These are phyloP conservation scores for Oleoguttula mirabilis DNA, from an alignment of 495 filamentous ascomycete genomes.

Conservation along the genomic window DNA sequence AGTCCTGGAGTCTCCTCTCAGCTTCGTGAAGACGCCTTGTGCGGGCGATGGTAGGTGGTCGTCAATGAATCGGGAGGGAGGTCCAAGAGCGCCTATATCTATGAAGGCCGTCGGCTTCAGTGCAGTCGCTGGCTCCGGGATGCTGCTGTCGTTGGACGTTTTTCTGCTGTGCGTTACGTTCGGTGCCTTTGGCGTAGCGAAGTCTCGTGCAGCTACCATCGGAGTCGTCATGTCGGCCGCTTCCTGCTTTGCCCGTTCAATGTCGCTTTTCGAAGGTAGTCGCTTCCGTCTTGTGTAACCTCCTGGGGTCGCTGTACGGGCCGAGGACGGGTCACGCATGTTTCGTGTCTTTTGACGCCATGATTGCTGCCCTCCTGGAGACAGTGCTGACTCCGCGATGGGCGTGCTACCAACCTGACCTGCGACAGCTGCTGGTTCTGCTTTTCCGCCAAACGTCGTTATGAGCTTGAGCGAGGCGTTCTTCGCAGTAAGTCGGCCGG, in stretches of 20 bases:
- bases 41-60: constrained; percentile 44
- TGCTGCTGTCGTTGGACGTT: constrained; percentile 10
- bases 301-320: constrained; percentile 60
- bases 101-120: constrained; percentile 2
- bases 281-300: constrained; percentile 51
- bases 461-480: constrained; percentile 84
- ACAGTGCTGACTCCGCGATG: constrained; percentile 82
- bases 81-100: constrained; percentile 5
- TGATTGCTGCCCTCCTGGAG: constrained; percentile 46
- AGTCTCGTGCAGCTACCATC: constrained; percentile 12
- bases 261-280: constrained; percentile 77
- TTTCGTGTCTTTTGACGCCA: constrained; percentile 33
- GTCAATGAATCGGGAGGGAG: not conserved
- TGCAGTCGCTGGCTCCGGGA: constrained; percentile 15
- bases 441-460: constrained; percentile 53
- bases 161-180: not conserved
- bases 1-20: constrained; percentile 46
- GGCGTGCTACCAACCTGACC: constrained; percentile 72
- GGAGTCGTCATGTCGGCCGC: constrained; percentile 11
- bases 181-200: not conserved
- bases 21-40: constrained; percentile 40
- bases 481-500: constrained; percentile 42
- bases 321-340: constrained; percentile 48
- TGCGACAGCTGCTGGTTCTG: constrained; percentile 35
- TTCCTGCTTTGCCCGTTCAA: constrained; percentile 27